Evolutionary conservation across 2,329 filamentous ascomycete genomes (phyloP), one percentile per base, ranked within the genome.

Genomic region (Teratosphaeria pseudoeucalypti): DNA sequence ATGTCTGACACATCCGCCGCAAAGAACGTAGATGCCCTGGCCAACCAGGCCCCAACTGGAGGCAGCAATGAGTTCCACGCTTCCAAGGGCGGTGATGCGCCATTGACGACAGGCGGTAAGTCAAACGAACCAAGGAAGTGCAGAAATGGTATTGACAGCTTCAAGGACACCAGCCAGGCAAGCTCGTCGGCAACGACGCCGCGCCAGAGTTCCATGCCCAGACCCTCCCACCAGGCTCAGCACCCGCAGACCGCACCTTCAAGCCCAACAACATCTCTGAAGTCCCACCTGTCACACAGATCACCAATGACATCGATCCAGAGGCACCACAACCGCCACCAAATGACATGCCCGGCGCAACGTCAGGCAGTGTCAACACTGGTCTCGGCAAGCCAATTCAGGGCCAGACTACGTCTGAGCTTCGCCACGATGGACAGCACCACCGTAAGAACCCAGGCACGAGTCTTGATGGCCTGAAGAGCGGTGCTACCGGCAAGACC

Each of bases 181-280:
- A 79, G 65, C 79, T 82, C 62, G 79, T 83, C 60, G 82, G 82
- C 67, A 82, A 84, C 64, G 84, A 86, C 57, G 74, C 75, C 27
- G 69, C 73, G 12, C 83, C 83, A 23, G 86, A 88, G 68, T 90
- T 88, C 76, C 76, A 81, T 66, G 81, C 82, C 27, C 65, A 90
- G 70, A 80, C 79, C 1, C 74, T 84, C 39, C 79, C 85, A 0
- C 74, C 85, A 0, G 87, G 87, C 61, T 82, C 82, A 3, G 87
- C 87, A 0, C 87, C 87, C 1, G 63, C 73, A 0, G 70, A 73
- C 49, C 70, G 66, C 16, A 76, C 76, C 19, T 80, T 76, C 74
- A 65, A 71, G 11, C 77, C 78, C 32, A 78, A 79, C 72, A 69
- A 73, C 59, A 63, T 57, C 19, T 64, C 65, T 62, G 71, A 73